Evolutionary conservation across 2,329 filamentous ascomycete species (phyloP), one percentile per base, ranked within the genome.

Genomic region (Chaetomiaceae sp.): DNA sequence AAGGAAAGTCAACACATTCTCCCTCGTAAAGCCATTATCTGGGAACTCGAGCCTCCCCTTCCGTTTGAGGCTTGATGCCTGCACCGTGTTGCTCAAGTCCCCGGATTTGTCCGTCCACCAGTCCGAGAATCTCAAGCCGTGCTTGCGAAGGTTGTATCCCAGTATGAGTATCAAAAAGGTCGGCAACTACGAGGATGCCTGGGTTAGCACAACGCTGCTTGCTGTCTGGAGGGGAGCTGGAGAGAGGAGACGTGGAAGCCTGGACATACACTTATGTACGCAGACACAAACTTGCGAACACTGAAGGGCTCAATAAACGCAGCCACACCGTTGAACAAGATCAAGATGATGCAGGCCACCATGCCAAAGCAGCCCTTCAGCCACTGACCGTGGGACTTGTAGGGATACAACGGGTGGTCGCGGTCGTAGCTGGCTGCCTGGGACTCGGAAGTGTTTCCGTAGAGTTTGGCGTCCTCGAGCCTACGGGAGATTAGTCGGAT

Each of bases 301-400:
- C 67, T 66, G 56, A 72, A 72, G 0, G 71, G 71, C 12, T 62
- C 57, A 5, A 72, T 59, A 36, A 71, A 71, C 5, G 68, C 64
- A 2, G 53, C 58, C 2, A 71, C 59, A 1, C 68, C 69, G 49
- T 71, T 72, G 58, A 71, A 71, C 2, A 68, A 29, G 3, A 70
- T 59, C 0, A 72, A 55, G 9, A 72, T 59, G 3, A 63, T 59
- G 43, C 68, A 71, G 0, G 67, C 64, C 4, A 64, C 49, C 43
- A 72, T 51, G 1, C 68, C 70, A 46, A 69, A 71, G 27, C 56
- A 61, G 1, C 67, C 70, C 56, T 70, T 71, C 29, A 72, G 59
- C 68, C 68, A 72, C 58, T 72, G 69, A 0, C 67, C 69, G 47
- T 71, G 69, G 0, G 69, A 70, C 56, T 71, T 71, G 53, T 71